These are phyloP conservation scores for Diaporthe vexans DNA, from an alignment of 2,329 filamentous ascomycete genomes.

Conservation along the genomic window DNA sequence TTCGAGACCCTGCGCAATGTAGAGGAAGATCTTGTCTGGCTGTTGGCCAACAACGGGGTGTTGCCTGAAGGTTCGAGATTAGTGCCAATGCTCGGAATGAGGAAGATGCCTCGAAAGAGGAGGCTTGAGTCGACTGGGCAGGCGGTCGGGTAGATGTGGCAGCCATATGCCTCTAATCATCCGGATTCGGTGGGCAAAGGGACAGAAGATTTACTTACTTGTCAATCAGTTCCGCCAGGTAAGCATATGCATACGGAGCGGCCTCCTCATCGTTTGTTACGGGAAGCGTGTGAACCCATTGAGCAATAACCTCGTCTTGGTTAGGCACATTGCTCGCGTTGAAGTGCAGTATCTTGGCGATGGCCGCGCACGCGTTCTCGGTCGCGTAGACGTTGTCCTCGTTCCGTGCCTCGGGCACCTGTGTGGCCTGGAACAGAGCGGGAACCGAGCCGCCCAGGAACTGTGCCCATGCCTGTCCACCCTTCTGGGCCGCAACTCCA, in stretches of 20 bases:
- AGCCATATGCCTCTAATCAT: not conserved
- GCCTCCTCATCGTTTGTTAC: slow-evolving; percentile 97
- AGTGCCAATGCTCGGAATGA: not conserved
- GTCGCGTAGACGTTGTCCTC: slow-evolving; percentile 98
- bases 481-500: slow-evolving; percentile 93
- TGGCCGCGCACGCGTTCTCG: slow-evolving; percentile 95
- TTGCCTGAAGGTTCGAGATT: slow-evolving; percentile 70
- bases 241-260: slow-evolving; percentile 94
- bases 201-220: slow-evolving; percentile 75
- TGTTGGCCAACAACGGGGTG: slow-evolving; percentile 85
- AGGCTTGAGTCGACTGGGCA: not conserved
- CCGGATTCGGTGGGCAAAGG: too few species aligned
- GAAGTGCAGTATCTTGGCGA: slow-evolving; percentile 96
- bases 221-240: slow-evolving; percentile 90
- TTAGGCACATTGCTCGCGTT: slow-evolving; percentile 84
- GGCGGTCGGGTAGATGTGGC: not conserved
- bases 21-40: slow-evolving; percentile 85
- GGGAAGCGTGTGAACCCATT: slow-evolving; percentile 92
- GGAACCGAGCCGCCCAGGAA: slow-evolving; percentile 87
- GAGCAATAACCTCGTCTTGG: slow-evolving; percentile 80
- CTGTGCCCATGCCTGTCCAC: slow-evolving; percentile 87
- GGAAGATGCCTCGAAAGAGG: not conserved
- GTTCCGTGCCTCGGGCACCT: slow-evolving; percentile 83
- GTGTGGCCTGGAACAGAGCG: slow-evolving; percentile 86
- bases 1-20: slow-evolving; percentile 89